A percentile compares a stretch with the other conserved stretches of the same genome.
These are phyloP conservation scores for Fusarium chlamydosporum DNA, from an alignment of 2,329 filamentous ascomycete species.

Conservation along the genomic window DNA sequence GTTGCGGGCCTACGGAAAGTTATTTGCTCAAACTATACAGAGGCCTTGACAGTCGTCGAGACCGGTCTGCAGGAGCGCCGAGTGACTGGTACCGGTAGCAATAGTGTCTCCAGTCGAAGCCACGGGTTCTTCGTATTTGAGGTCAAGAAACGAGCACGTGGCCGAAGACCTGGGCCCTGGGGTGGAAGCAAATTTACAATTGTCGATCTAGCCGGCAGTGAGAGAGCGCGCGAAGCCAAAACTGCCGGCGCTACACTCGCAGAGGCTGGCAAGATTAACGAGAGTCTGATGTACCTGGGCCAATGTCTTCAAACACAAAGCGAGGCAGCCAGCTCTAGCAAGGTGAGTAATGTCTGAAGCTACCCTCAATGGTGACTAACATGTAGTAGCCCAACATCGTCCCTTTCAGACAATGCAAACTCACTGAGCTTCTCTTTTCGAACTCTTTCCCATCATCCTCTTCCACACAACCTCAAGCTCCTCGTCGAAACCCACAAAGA, in stretches of 20 bases:
- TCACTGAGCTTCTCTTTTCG: slow-evolving; percentile 88
- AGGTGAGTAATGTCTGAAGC: slow-evolving; percentile 64
- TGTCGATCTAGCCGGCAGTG: slow-evolving; percentile 93
- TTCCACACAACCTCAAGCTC: slow-evolving; percentile 54
- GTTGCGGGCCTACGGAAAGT: slow-evolving; percentile 93
- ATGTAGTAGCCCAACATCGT: slow-evolving; percentile 75
- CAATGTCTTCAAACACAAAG: slow-evolving; percentile 97
- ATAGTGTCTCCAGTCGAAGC: slow-evolving; percentile 90
- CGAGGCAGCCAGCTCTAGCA: slow-evolving; percentile 79
- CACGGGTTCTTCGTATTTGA: slow-evolving; percentile 98
- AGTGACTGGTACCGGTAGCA: slow-evolving; percentile 91
- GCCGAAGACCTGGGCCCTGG: slow-evolving; percentile 72
- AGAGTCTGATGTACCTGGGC: slow-evolving; percentile 97
- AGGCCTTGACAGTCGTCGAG: slow-evolving; percentile 91
- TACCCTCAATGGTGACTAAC: slow-evolving; percentile 19
- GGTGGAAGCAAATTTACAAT: slow-evolving; percentile 84
- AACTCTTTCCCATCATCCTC: slow-evolving; percentile 82
- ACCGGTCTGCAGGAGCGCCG: slow-evolving; percentile 88
- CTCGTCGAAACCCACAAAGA: slow-evolving; percentile 80
- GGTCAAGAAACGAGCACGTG: slow-evolving; percentile 80
- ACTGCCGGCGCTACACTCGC: slow-evolving; percentile 92
- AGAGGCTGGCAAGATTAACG: slow-evolving; percentile 98
- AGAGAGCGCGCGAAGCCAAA: slow-evolving; percentile 92
- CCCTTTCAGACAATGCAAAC: slow-evolving; percentile 85
- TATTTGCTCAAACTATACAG: slow-evolving; percentile 83